phyloP scores from a whole-genome alignment of 176 grass and related monocot genomes.

The Oryza longistaminata region DNA sequence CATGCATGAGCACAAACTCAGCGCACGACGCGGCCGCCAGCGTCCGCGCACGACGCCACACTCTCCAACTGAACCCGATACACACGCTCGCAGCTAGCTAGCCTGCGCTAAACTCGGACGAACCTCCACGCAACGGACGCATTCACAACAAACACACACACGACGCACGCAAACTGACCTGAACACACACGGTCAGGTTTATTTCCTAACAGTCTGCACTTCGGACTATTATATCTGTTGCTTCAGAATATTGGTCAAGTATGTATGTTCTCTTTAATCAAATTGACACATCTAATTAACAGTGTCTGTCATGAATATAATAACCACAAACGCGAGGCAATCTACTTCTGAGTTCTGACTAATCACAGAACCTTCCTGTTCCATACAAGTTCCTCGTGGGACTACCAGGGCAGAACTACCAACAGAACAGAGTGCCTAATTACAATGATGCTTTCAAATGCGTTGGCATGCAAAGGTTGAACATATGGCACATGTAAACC shows the following conservation, averaged over 20 bases:
- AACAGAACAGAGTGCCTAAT: not conserved
- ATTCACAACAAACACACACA: no score
- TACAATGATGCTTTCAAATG: not conserved
- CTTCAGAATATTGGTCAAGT: not conserved
- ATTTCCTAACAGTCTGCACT: not conserved
- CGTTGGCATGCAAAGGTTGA: not conserved
- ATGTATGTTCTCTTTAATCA: not conserved
- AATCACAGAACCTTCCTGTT: not conserved
- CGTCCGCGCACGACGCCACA: no score
- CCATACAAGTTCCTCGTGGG: not conserved
- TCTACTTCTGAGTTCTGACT: not conserved
- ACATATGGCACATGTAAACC: not conserved
- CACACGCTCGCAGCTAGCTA: no score
- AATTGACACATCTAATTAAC: not conserved
- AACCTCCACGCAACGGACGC: no score
- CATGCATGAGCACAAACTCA: no score
- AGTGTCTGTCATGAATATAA: not conserved
- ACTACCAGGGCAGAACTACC: not conserved
- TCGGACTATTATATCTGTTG: not conserved
- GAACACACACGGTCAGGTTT: no score
- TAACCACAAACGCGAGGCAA: not conserved
- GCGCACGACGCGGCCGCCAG: no score
- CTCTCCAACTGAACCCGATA: no score
- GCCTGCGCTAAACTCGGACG: no score
- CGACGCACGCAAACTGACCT: no score